Percentiles rank a stretch among this genome's conserved stretches.
Evolutionary conservation across 1,284 basidiomycete genomes (phyloP).

Genomic region (Testicularia cyperi): DNA sequence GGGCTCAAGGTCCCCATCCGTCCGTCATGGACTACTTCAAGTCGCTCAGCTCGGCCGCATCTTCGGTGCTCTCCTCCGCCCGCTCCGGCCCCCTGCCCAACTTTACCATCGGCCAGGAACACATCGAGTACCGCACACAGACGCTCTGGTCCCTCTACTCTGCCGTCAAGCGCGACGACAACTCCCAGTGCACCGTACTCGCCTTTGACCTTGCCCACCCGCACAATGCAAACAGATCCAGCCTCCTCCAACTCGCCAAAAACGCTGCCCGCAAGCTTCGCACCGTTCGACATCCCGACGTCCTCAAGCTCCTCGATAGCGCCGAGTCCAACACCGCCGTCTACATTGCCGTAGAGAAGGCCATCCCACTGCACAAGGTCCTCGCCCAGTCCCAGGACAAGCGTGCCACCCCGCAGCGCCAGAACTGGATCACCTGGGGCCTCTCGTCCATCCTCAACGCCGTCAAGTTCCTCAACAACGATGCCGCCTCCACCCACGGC

Average conservation of each 20-base stretch:
- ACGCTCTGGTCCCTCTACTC: conserved; percentile 85
- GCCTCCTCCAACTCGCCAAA: conserved; percentile 71
- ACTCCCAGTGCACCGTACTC: conserved; percentile 61
- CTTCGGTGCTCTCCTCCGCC: conserved; percentile 75
- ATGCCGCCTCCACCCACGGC: conserved; percentile 71
- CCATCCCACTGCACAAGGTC: conserved; percentile 73
- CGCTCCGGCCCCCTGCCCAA: conserved; percentile 83
- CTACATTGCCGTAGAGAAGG: conserved; percentile 91
- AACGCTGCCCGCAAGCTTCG: conserved; percentile 89
- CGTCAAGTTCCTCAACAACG: conserved; percentile 83
- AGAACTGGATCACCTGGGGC: conserved; percentile 93
- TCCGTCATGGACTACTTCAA: conserved; percentile 78
- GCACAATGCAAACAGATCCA: conserved; percentile 33
- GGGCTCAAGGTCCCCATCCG: not conserved
- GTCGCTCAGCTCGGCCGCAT: conserved; percentile 79
- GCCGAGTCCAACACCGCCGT: conserved; percentile 83
- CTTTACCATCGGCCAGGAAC: conserved; percentile 78
- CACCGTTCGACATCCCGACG: conserved; percentile 88
- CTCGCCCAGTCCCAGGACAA: conserved; percentile 60
- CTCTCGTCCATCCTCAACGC: conserved; percentile 86
- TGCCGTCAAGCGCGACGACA: conserved; percentile 81
- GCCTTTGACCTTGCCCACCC: conserved; percentile 47
- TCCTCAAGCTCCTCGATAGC: conserved; percentile 84
- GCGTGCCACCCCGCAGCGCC: conserved; percentile 63
- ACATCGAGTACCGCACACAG: conserved; percentile 68